These are phyloP conservation scores for Pseudisothecium myosuroides DNA, from an alignment of 225 moss, liverwort and hornwort genomes.

Conservation along the genomic window DNA sequence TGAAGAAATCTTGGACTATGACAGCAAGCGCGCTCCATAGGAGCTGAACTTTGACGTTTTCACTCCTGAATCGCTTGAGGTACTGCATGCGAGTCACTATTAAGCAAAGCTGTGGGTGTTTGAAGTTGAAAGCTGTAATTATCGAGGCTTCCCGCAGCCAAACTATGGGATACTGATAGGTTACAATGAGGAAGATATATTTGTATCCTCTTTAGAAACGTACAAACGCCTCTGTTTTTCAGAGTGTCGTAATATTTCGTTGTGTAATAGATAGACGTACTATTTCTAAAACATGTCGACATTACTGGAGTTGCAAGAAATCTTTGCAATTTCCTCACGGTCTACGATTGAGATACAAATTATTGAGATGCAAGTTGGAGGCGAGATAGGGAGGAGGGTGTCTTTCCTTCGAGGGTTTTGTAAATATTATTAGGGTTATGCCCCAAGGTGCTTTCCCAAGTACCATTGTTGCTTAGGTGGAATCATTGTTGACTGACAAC, in stretches of 20 bases:
- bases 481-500: not conserved
- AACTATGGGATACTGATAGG: not conserved
- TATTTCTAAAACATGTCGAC: not conserved
- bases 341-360: not conserved
- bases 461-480: not conserved
- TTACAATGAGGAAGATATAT: not conserved
- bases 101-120: not conserved
- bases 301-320: not conserved
- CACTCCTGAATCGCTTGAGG: not conserved
- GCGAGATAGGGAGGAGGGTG: not conserved
- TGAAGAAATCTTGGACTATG: slow-evolving; percentile 80
- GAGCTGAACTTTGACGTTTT: not conserved
- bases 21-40: slow-evolving; percentile 44
- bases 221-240: not conserved
- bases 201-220: not conserved
- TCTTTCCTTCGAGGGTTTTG: not conserved
- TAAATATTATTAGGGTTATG: not conserved
- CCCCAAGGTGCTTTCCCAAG: not conserved
- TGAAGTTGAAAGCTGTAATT: not conserved
- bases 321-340: not conserved
- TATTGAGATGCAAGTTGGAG: not conserved
- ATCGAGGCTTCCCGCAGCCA: not conserved
- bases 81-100: not conserved
- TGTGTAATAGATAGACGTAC: not conserved
- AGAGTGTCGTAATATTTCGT: not conserved